phyloP scores from a whole-genome alignment of 345 rosid genomes.

The Heritiera littoralis region DNA sequence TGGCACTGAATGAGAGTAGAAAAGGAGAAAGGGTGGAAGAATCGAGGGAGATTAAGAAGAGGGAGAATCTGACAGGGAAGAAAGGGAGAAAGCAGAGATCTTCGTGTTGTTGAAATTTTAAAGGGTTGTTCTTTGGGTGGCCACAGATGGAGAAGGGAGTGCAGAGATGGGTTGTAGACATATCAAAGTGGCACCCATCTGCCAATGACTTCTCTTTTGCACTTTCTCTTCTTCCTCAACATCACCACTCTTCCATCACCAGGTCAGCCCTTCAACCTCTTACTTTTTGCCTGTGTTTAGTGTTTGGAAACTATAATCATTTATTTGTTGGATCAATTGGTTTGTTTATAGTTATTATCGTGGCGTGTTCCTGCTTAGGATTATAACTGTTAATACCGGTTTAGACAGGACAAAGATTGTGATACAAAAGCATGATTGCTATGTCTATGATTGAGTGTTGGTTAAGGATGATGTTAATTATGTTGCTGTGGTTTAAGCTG shows the following conservation, averaged over 20 bases:
- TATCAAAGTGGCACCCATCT: constrained; percentile 61
- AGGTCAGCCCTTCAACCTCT: constrained; percentile 29
- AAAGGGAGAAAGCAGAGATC: background rate
- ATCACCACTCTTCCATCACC: constrained; percentile 47
- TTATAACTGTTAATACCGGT: too few species aligned
- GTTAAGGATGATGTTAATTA: background rate
- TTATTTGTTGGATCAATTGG: background rate
- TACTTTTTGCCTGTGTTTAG: background rate
- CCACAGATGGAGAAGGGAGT: constrained; percentile 56
- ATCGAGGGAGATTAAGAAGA: background rate
- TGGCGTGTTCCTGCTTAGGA: background rate
- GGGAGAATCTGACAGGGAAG: background rate
- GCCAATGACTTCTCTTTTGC: constrained; percentile 46
- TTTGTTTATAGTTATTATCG: too few species aligned
- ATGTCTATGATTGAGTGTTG: background rate
- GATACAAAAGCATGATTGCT: too few species aligned
- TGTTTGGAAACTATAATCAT: background rate
- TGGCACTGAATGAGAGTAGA: background rate
- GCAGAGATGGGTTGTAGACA: constrained; percentile 57
- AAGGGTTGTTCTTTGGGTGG: background rate
- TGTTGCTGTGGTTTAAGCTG: background rate
- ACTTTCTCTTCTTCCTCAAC: constrained; percentile 51
- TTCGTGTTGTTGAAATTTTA: background rate
- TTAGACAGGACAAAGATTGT: too few species aligned
- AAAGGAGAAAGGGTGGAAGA: background rate